phyloP scores from a whole-genome alignment of 2,329 filamentous ascomycete genomes.

The Penicillium sp. region DNA sequence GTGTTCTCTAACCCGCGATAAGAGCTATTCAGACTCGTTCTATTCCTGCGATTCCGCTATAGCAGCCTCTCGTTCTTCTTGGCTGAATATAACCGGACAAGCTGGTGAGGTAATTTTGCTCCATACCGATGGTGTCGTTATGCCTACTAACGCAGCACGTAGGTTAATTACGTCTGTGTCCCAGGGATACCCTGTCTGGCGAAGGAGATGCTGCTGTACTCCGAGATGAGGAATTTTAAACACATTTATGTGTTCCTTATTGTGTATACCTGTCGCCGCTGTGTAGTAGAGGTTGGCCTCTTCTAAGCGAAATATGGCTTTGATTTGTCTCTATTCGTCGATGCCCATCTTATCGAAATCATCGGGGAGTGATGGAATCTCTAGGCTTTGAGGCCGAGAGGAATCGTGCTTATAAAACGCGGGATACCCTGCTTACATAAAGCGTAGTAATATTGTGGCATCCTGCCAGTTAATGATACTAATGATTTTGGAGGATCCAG shows the following conservation, averaged over 20 bases:
- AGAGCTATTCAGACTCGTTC: constrained; percentile 30
- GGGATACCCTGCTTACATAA: constrained; percentile 32
- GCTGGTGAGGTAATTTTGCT: constrained; percentile 41
- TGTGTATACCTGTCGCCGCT: constrained; percentile 30
- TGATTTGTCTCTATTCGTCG: constrained; percentile 16
- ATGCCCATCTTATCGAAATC: not conserved
- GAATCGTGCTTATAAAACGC: constrained; percentile 31
- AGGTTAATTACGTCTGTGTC: constrained; percentile 33
- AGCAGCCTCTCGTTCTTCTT: constrained; percentile 23
- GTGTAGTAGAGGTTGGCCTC: constrained; percentile 36
- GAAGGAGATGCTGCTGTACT: constrained; percentile 31
- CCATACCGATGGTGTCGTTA: constrained; percentile 28
- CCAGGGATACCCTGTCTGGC: constrained; percentile 32
- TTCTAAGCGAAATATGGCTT: constrained; percentile 23
- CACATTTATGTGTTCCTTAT: constrained; percentile 23
- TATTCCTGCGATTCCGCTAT: constrained; percentile 27
- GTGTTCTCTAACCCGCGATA: constrained; percentile 24
- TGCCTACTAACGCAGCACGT: constrained; percentile 27
- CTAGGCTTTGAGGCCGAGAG: constrained; percentile 26
- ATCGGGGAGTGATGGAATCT: constrained; percentile 11
- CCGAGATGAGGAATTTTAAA: constrained; percentile 27
- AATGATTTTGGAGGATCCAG: constrained; percentile 22
- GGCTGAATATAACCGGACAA: constrained; percentile 27
- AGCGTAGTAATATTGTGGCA: constrained; percentile 26
- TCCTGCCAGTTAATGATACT: constrained; percentile 30